These are phyloP conservation scores for Mrakia blollopis DNA, from an alignment of 768 basidiomycete species.

Conservation along the genomic window DNA sequence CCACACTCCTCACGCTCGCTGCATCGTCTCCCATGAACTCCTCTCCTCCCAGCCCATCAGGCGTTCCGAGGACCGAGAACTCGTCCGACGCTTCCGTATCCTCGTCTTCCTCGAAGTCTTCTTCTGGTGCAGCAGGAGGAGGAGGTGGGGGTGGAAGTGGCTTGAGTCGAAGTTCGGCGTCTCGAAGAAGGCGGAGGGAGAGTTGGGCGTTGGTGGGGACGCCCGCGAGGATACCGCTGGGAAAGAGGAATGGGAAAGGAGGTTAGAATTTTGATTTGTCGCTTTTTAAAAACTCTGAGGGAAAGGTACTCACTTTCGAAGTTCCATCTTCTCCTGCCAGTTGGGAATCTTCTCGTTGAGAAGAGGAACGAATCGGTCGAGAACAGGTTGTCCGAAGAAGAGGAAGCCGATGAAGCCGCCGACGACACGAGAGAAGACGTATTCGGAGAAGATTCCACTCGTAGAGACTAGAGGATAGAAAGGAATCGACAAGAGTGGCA, in stretches of 20 bases:
- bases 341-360: constrained; percentile 44
- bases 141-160: constrained; percentile 49
- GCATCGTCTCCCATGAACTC: background rate
- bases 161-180: constrained; percentile 46
- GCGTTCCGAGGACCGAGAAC: background rate
- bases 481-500: constrained; percentile 38
- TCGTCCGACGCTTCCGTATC: constrained; percentile 4
- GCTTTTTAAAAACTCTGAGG: no score
- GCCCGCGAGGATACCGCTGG: constrained; percentile 45
- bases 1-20: background rate
- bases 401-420: constrained; percentile 45
- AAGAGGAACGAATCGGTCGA: constrained; percentile 39
- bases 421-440: constrained; percentile 41
- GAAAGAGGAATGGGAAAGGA: background rate
- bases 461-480: constrained; percentile 26
- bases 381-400: constrained; percentile 49
- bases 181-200: constrained; percentile 47
- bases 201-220: constrained; percentile 52
- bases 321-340: constrained; percentile 46
- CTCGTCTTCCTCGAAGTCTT: background rate
- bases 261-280: no score
- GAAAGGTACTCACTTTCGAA: constrained; percentile 48
- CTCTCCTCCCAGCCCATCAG: background rate
- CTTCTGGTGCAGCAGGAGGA: constrained; percentile 16
- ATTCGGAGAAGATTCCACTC: constrained; percentile 43